Percentiles rank a stretch among this genome's conserved stretches.
phyloP scores from a whole-genome alignment of 2,329 filamentous ascomycete species.

The Chaetothyriales sp. region DNA sequence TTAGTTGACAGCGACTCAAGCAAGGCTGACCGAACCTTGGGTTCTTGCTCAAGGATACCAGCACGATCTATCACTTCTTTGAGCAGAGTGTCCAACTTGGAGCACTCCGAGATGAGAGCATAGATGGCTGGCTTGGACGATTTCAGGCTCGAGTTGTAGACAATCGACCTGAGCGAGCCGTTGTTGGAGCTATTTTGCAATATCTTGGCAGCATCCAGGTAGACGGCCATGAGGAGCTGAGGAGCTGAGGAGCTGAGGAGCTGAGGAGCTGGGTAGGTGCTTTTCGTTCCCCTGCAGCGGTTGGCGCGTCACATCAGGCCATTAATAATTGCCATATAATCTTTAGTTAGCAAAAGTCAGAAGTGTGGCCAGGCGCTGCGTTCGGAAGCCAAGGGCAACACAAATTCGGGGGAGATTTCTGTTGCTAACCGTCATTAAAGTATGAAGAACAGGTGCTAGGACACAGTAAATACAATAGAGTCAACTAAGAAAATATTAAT shows the following conservation, averaged over 20 bases:
- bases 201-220: conserved; percentile 75
- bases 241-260: no score
- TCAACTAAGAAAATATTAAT: no score
- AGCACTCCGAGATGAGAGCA: conserved; percentile 70
- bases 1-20: conserved; percentile 24
- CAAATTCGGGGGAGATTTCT: neutral
- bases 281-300: neutral
- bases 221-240: conserved; percentile 61
- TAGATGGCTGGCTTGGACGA: conserved; percentile 62
- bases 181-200: conserved; percentile 43
- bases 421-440: no score
- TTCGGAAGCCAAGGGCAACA: neutral
- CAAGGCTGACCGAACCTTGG: conserved; percentile 49
- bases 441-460: no score
- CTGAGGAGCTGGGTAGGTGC: conserved; percentile 25
- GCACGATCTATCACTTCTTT: conserved; percentile 81
- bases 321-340: neutral
- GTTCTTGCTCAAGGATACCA: conserved; percentile 62
- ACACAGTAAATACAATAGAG: no score
- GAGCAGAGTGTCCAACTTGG: conserved; percentile 78
- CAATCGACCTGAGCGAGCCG: conserved; percentile 72
- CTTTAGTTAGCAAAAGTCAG: neutral
- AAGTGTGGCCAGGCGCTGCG: no score
- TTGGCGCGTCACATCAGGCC: neutral
- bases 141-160: conserved; percentile 64